phyloP scores from a whole-genome alignment of 805 yeast species.

The Candida khao-thaluensis region DNA sequence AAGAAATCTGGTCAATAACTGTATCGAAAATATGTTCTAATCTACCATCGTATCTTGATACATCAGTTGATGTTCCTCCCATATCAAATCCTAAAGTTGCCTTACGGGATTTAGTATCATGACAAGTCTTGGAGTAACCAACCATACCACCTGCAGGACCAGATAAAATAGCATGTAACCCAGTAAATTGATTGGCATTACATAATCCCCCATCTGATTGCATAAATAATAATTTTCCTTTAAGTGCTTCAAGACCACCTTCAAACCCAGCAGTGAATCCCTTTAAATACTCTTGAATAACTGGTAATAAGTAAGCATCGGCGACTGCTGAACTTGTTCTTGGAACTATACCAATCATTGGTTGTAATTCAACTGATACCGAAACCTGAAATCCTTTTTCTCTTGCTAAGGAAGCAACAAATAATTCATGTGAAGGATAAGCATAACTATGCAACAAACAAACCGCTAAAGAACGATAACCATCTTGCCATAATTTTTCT shows the following conservation, averaged over 20 bases:
- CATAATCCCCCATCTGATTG: constrained; percentile 94
- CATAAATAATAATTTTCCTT: constrained; percentile 74
- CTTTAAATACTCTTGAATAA: constrained; percentile 49
- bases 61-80: constrained; percentile 64
- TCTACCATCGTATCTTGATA: constrained; percentile 65
- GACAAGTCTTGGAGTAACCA: constrained; percentile 83
- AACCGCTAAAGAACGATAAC: constrained; percentile 25
- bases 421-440: constrained; percentile 29
- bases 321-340: constrained; percentile 35
- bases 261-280: constrained; percentile 60
- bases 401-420: constrained; percentile 28
- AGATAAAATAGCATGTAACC: constrained; percentile 79
- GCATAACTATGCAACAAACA: constrained; percentile 34
- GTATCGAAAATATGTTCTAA: constrained; percentile 83
- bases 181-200: constrained; percentile 77
- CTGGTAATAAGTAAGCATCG: constrained; percentile 36
- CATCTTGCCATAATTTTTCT: constrained; percentile 18
- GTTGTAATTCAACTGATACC: constrained; percentile 31
- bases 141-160: constrained; percentile 99
- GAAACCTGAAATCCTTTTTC: constrained; percentile 33
- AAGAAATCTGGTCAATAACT: constrained; percentile 78
- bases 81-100: constrained; percentile 41
- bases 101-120: constrained; percentile 24
- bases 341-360: constrained; percentile 36
- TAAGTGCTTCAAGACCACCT: constrained; percentile 36